These are phyloP conservation scores for Kwoniella bestiolae DNA, from an alignment of 768 basidiomycete genomes.

Conservation along the genomic window DNA sequence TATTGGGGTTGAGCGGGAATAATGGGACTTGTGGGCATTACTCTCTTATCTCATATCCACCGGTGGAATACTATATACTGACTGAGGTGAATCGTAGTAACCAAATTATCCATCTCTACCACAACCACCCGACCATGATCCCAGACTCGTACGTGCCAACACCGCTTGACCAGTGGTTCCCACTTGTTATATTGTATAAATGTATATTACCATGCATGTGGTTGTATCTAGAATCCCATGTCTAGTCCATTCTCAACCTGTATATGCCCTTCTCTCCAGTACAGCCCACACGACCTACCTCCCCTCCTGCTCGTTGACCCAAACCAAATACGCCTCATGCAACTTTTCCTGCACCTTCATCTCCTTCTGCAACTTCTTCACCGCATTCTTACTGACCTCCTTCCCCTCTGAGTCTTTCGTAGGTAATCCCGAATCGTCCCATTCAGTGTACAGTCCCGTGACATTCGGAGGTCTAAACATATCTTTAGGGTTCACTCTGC, in stretches of 20 bases:
- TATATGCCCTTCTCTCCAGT: background rate
- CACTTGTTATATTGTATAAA: too few relatives aligned
- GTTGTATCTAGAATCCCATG: background rate
- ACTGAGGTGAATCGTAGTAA: background rate
- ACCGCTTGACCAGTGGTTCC: too few relatives aligned
- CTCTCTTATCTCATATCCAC: too few relatives aligned
- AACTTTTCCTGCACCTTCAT: constrained; percentile 73
- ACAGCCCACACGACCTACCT: constrained; percentile 1
- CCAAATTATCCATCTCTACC: too few relatives aligned
- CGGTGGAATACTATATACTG: too few relatives aligned
- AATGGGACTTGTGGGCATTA: background rate
- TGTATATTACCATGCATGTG: too few relatives aligned
- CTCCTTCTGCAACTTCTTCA: constrained; percentile 78
- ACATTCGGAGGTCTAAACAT: constrained; percentile 85
- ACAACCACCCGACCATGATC: too few relatives aligned
- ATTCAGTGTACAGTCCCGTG: constrained; percentile 73
- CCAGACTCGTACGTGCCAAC: too few relatives aligned
- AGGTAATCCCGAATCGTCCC: constrained; percentile 84
- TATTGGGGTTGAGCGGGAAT: background rate
- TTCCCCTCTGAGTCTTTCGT: constrained; percentile 81
- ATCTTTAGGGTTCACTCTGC: constrained; percentile 71
- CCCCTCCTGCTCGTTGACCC: constrained; percentile 33
- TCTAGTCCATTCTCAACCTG: background rate
- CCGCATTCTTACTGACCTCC: constrained; percentile 77
- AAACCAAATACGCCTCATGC: constrained; percentile 71